These are phyloP conservation scores for Monosporascus sp. DNA, from an alignment of 2,329 filamentous ascomycete species.

Conservation along the genomic window DNA sequence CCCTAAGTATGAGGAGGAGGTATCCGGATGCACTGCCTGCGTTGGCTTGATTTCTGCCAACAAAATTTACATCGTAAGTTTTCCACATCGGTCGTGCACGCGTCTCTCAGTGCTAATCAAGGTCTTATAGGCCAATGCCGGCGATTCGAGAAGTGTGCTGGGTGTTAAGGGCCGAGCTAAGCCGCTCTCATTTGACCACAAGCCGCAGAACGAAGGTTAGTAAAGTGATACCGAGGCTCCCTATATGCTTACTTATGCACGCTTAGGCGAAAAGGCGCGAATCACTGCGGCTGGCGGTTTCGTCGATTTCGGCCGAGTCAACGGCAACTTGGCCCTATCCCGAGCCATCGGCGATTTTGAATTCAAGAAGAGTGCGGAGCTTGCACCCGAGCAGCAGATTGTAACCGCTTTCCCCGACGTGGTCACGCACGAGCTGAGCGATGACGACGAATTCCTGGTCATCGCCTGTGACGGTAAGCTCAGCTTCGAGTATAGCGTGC, in stretches of 20 bases:
- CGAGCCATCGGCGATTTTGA: slow-evolving; percentile 98
- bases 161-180: slow-evolving; percentile 97
- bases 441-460: slow-evolving; percentile 93
- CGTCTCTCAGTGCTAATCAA: slow-evolving; percentile 16
- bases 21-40: slow-evolving; percentile 94
- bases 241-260: slow-evolving; percentile 1
- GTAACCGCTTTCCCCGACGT: slow-evolving; percentile 97
- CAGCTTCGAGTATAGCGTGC: not conserved
- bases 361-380: slow-evolving; percentile 98
- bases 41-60: slow-evolving; percentile 83
- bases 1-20: slow-evolving; percentile 94
- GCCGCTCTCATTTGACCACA: slow-evolving; percentile 98
- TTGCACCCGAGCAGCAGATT: slow-evolving; percentile 97
- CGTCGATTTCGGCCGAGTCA: slow-evolving; percentile 96
- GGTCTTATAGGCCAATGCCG: slow-evolving; percentile 76
- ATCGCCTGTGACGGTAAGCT: slow-evolving; percentile 83
- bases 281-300: slow-evolving; percentile 96
- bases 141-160: slow-evolving; percentile 90
- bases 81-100: slow-evolving; percentile 4
- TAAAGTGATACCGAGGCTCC: not conserved
- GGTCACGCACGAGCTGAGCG: slow-evolving; percentile 79
- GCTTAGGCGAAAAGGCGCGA: slow-evolving; percentile 84
- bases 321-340: slow-evolving; percentile 93
- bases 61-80: slow-evolving; percentile 90
- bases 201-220: slow-evolving; percentile 93